These are phyloP conservation scores for Viridothelium virens DNA, from an alignment of 495 filamentous ascomycete genomes.

Conservation along the genomic window DNA sequence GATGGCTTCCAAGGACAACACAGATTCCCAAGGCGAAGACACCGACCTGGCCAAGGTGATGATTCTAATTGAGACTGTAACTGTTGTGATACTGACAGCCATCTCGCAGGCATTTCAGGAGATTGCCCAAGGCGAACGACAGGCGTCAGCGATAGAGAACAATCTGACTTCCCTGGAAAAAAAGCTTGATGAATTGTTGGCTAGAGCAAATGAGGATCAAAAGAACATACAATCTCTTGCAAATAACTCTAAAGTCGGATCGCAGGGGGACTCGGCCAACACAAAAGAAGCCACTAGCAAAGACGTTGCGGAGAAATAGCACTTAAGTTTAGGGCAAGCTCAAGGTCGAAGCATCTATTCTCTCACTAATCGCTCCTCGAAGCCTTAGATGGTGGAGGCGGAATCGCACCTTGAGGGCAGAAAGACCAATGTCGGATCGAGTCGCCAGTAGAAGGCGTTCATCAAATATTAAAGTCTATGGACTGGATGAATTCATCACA, in stretches of 20 bases:
- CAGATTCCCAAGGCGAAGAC: neutral
- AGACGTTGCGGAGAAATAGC: neutral
- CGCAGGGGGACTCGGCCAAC: neutral
- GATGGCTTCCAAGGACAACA: neutral
- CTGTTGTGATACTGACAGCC: neutral
- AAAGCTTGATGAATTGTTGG: conserved; percentile 49
- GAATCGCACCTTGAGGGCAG: too few relatives aligned
- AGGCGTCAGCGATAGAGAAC: conserved; percentile 47
- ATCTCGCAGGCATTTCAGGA: conserved; percentile 30
- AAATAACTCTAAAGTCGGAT: neutral
- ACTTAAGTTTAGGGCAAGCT: neutral
- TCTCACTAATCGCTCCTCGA: neutral
- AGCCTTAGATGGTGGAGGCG: too few relatives aligned
- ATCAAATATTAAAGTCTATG: neutral
- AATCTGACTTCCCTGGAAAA: conserved; percentile 46
- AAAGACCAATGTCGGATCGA: too few relatives aligned
- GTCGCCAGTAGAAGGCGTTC: neutral
- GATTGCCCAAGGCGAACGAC: conserved; percentile 43
- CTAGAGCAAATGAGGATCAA: conserved; percentile 33
- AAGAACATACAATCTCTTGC: neutral
- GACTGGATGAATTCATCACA: neutral
- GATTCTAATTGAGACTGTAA: neutral
- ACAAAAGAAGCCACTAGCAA: neutral
- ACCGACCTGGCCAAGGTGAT: conserved; percentile 10
- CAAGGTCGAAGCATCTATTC: neutral